Percentiles rank a stretch among this genome's conserved stretches.
Conservation (phyloP, 2,329 filamentous ascomycete species). For the Sclerotinia nivalis region DNA sequence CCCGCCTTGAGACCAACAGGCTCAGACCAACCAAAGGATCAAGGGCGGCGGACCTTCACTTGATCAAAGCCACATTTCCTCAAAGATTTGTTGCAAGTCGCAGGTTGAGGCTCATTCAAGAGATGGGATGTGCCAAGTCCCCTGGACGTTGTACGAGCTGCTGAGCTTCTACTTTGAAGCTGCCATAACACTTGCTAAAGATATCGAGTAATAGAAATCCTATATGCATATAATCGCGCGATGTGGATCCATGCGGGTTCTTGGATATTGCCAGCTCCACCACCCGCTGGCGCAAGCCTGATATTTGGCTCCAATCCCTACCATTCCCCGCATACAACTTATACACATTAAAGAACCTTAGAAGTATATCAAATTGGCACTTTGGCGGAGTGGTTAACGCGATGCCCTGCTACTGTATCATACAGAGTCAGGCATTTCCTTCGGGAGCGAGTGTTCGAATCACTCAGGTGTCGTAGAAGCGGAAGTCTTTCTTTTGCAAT, state of each 20-base stretch:
- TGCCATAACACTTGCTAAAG: neutral
- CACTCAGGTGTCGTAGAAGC: neutral
- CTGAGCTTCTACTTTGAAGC: conserved; percentile 3
- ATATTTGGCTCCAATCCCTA: neutral
- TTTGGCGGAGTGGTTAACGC: conserved; percentile 24
- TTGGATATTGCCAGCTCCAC: conserved; percentile 11
- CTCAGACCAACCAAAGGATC: no score
- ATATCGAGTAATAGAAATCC: neutral
- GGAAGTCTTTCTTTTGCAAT: neutral
- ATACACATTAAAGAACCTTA: accelerated
- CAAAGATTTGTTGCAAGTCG: conserved; percentile 15
- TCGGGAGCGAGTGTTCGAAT: conserved; percentile 25
- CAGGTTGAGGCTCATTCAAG: neutral
- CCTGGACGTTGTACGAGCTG: neutral
- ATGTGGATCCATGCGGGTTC: conserved; percentile 16
- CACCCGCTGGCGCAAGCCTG: neutral
- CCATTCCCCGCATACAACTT: neutral
- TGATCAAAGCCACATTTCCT: conserved; percentile 16
- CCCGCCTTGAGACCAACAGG: no score
- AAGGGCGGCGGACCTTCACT: neutral
- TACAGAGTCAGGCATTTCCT: conserved; percentile 18
- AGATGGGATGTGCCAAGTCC: neutral
- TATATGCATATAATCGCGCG: conserved; percentile 1
- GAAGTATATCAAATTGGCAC: neutral
- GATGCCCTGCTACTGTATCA: conserved; percentile 15